phyloP scores from a whole-genome alignment of 768 basidiomycete genomes.

The Mycena olivaceomarginata region DNA sequence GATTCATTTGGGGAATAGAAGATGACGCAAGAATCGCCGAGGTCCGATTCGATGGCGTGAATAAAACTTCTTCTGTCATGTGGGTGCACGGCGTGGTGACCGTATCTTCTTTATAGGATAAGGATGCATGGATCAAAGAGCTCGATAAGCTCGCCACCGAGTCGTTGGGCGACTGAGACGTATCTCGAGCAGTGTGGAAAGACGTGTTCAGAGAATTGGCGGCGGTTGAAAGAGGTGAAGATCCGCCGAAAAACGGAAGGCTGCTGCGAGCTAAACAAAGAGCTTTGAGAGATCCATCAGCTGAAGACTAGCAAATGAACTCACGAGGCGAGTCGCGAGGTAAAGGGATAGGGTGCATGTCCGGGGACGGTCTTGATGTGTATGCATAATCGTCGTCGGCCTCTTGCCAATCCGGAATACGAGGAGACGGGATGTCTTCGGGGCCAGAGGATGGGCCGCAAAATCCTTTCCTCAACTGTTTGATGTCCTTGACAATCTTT shows the following conservation, averaged over 20 bases:
- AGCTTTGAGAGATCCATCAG: conserved; percentile 13
- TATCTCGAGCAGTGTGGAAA: conserved; percentile 51
- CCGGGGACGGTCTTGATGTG: conserved; percentile 58
- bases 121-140: conserved; percentile 38
- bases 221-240: conserved; percentile 30
- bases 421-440: conserved; percentile 56
- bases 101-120: conserved; percentile 57
- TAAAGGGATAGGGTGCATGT: conserved; percentile 60
- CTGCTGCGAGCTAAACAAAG: conserved; percentile 27
- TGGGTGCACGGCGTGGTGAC: conserved; percentile 54
- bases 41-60: conserved; percentile 58
- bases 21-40: conserved; percentile 54
- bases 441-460: conserved; percentile 53
- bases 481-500: conserved; percentile 66
- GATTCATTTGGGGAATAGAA: conserved; percentile 43
- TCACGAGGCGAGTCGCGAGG: conserved; percentile 50
- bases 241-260: conserved; percentile 33
- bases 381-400: conserved; percentile 43
- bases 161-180: conserved; percentile 35
- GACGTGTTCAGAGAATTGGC: conserved; percentile 40
- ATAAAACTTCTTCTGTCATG: conserved; percentile 63
- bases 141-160: conserved; percentile 37
- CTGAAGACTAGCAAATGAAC: conserved; percentile 21
- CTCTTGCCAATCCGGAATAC: conserved; percentile 44
- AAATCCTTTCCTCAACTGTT: conserved; percentile 63